Percentiles rank a stretch among this genome's conserved stretches.
Conservation (phyloP, 192 early-diverging fungal genomes). For the Coemansia sp. region DNA sequence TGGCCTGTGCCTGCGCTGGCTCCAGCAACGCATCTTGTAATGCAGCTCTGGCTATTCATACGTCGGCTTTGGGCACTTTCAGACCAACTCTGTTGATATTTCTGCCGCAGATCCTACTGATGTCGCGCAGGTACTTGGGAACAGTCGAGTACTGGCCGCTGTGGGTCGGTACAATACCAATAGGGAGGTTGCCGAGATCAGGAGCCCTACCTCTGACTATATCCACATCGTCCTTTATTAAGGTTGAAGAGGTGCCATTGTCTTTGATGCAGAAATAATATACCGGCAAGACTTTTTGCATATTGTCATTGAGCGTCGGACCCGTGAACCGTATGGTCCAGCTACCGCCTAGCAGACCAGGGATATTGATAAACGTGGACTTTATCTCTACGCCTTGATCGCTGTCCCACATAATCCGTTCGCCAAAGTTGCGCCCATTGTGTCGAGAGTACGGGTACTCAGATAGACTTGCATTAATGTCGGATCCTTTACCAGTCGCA, state of each 20-base stretch:
- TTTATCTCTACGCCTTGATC: constrained; percentile 40
- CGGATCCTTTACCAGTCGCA: constrained; percentile 66
- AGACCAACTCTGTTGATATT: too few relatives aligned
- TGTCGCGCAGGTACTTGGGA: too few relatives aligned
- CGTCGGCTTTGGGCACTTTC: too few relatives aligned
- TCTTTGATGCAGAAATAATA: constrained; percentile 84
- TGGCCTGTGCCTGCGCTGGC: too few relatives aligned
- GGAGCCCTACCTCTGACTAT: constrained; percentile 58
- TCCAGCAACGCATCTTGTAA: too few relatives aligned
- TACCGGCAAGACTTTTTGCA: constrained; percentile 58
- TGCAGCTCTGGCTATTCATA: too few relatives aligned
- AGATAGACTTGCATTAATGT: constrained; percentile 72
- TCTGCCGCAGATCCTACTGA: too few relatives aligned
- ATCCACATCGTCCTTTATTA: constrained; percentile 31
- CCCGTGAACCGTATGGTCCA: constrained; percentile 63
- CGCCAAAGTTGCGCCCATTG: constrained; percentile 74
- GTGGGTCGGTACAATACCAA: too few relatives aligned
- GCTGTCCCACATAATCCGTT: constrained; percentile 54
- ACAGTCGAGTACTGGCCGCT: too few relatives aligned
- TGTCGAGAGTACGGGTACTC: constrained; percentile 16
- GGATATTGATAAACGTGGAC: constrained; percentile 26
- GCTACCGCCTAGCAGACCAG: constrained; percentile 60
- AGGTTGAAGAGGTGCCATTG: constrained; percentile 60
- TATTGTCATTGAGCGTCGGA: constrained; percentile 45
- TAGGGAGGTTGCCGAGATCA: too few relatives aligned